Evolutionary conservation across 345 rosid species (phyloP).

Genomic region (Hevea brasiliensis): DNA sequence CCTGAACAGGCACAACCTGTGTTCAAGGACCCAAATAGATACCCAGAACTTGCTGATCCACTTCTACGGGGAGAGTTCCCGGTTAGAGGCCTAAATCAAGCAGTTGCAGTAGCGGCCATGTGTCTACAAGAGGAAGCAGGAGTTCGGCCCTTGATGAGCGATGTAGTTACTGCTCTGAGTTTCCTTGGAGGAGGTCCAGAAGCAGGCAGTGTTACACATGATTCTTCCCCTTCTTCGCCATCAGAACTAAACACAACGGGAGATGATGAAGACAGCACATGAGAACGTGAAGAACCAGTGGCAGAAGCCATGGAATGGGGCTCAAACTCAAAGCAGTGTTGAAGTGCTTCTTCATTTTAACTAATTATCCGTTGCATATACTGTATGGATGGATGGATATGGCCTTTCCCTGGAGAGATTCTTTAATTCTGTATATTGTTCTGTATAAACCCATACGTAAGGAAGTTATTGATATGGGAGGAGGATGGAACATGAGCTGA

Average conservation of each 20-base stretch:
- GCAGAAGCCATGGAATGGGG: conserved; percentile 62
- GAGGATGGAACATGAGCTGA: no score
- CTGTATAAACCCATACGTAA: no score
- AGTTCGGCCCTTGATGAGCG: conserved; percentile 75
- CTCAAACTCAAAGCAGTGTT: background rate
- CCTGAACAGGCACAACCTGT: conserved; percentile 72
- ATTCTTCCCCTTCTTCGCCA: conserved; percentile 7
- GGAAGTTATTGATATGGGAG: no score
- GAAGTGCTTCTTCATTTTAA: background rate
- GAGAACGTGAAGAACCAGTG: conserved; percentile 54
- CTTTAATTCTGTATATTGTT: no score
- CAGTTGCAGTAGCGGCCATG: conserved; percentile 82
- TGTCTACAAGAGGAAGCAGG: conserved; percentile 75
- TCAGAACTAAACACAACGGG: background rate
- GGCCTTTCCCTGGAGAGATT: no score
- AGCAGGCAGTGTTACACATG: background rate
- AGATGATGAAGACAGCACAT: conserved; percentile 19
- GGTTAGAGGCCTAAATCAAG: conserved; percentile 61
- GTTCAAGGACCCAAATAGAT: conserved; percentile 64
- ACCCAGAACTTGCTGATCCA: conserved; percentile 70
- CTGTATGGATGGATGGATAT: no score
- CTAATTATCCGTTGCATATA: no score
- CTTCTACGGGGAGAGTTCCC: conserved; percentile 56
- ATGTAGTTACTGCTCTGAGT: conserved; percentile 75
- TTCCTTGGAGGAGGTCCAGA: conserved; percentile 43